Base-by-base conservation (phyloP, 345 rosid species). In the Ceriops zippeliana region DNA sequence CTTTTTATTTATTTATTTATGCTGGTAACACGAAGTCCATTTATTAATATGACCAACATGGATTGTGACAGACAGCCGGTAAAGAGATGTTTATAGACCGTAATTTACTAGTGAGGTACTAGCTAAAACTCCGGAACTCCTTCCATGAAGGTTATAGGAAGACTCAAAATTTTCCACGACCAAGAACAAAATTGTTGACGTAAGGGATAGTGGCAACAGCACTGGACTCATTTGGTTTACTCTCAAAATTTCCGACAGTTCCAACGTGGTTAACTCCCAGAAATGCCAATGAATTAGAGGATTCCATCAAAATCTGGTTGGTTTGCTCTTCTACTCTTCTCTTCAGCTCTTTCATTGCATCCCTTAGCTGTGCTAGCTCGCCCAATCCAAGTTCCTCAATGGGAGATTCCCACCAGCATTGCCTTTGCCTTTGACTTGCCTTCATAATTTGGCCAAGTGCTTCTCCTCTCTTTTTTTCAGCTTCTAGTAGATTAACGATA, bases 391-490 rank as follows among this genome's bases (percentile, higher is more conserved):
- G 67, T 60, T 76, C 80, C 13, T 74, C 76, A 1, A 76, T 8
- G 3, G 81, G 74, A 27, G 67, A 32, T 42, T 70, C 72, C 83
- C 87, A 81, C 80, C 76, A 81, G 28, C 76, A 53, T 28, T 26
- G 54, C 2, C 24, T 34, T 28, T 26, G 54, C 2, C 24, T 34
- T n/a, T 38, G 54, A 54, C 62, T 63, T 5, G 34, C 76, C 68
- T 62, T 68, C 66, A 63, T 52, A 19, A 52, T 30, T 16, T 70
- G 63, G 27, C 68, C 49, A 19, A 81, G 68, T 42, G 52, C 66
- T 46, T 76, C 76, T 6, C 73, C 77, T 19, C 65, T 52, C 58
- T 69, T 78, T 61, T 65, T 83, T 69, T 75, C 81, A 10, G 42
- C 49, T 51, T 81, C 86, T 21, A 78, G 24, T 26, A 80, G 69